Evolutionary conservation across 148 eudicot genomes (phyloP), one percentile per base, ranked within the genome.

Genomic region (Silene conica): DNA sequence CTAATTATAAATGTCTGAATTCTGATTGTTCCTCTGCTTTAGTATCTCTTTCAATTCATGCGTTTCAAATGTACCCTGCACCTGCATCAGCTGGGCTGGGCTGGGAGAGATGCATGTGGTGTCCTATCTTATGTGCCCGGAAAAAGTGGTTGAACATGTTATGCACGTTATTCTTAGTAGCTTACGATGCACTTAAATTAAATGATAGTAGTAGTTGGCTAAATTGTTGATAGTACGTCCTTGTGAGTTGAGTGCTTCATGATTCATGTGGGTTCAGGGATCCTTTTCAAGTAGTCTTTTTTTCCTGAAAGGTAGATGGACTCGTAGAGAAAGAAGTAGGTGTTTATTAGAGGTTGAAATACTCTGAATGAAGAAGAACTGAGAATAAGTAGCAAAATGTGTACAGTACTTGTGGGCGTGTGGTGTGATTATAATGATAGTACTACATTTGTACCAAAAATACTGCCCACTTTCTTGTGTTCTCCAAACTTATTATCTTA

Each of bases 31-130:
- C 19, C 45, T 54, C 54, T 58, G 16, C 43, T 31, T 26, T 23
- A 16, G 18, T 41, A 5, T 25, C 8, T 58, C 63, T 19, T 12
- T 12, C 15, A 11, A 71, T 21, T 26, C 20, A 7, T 26, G 63
- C 16, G 4, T 15, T 21, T 10, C 15, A 57, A 58, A 67, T 45
- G 20, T 67, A 28, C 67, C 26, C 52, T 21, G 48, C 60, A 38
- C 25, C n/a, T n/a, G n/a, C 11, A 7, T 16, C n/a, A n/a, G n/a
- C n/a, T n/a, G n/a, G n/a, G n/a, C n/a, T n/a, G n/a, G n/a, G n/a
- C 38, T 41, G 4, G 21, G 31, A 23, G 79, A 70, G 63, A 70
- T 43, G 72, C 74, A 61, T 50, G 19, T 76, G 45, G 25, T 60
- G 73, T 59, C 50, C 66, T 54, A 28, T 19, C n/a, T 3, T 25